Conservation (phyloP, 345 rosid genomes). For the Gossypium sturtianum region DNA sequence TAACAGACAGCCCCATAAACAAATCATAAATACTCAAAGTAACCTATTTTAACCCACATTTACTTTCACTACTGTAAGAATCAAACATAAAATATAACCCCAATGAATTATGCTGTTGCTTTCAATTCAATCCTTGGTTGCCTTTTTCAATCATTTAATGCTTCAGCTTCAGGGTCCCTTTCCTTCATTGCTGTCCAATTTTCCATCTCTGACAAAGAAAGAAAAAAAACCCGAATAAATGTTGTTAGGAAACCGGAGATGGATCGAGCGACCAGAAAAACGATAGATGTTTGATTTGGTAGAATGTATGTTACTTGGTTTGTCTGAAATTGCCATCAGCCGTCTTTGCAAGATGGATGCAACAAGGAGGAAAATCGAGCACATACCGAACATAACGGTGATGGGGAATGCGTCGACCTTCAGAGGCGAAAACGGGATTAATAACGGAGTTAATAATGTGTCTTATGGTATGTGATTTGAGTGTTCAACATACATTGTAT, state of each 20-base stretch:
- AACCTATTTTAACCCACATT: constrained; percentile 5
- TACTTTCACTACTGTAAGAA: background rate
- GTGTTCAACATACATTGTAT: constrained; percentile 62
- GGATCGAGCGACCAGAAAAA: background rate
- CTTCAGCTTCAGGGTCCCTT: constrained; percentile 61
- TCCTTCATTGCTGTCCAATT: constrained; percentile 52
- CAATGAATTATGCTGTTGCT: constrained; percentile 9
- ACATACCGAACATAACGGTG: constrained; percentile 90
- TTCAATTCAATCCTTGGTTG: background rate
- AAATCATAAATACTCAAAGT: background rate
- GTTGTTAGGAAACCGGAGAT: background rate
- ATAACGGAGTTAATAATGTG: background rate
- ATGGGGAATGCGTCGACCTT: constrained; percentile 91
- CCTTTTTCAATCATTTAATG: constrained; percentile 50
- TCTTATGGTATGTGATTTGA: background rate
- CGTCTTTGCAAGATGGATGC: constrained; percentile 82
- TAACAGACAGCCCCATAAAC: constrained; percentile 11
- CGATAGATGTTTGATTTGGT: background rate
- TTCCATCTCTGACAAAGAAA: constrained; percentile 45
- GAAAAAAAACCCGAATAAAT: background rate
- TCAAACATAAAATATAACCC: background rate
- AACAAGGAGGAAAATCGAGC: constrained; percentile 88
- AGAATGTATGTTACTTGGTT: constrained; percentile 54
- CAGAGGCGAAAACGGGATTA: constrained; percentile 18
- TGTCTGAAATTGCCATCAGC: constrained; percentile 69